These are phyloP conservation scores for Saccharomyces pastorianus DNA, from an alignment of 1,139 yeast species.

Conservation along the genomic window DNA sequence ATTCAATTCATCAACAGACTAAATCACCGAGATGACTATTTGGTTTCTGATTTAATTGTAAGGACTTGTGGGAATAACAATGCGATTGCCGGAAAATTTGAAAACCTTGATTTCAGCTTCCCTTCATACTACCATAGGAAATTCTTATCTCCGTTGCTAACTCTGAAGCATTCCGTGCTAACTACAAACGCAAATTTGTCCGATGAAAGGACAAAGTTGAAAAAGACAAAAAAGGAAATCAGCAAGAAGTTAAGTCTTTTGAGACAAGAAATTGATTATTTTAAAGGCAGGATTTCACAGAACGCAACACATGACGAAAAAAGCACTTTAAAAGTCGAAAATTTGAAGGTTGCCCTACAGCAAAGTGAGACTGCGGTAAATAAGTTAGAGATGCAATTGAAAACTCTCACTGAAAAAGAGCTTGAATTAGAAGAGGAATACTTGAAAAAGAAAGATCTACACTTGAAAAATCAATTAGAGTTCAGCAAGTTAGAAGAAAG, in stretches of 20 bases:
- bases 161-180: slow-evolving; percentile 54
- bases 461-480: slow-evolving; percentile 32
- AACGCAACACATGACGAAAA: slow-evolving; percentile 41
- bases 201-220: slow-evolving; percentile 43
- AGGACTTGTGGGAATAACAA: slow-evolving; percentile 33
- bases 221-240: slow-evolving; percentile 56
- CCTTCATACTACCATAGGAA: slow-evolving; percentile 32
- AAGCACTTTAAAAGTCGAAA: slow-evolving; percentile 38
- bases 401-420: slow-evolving; percentile 31
- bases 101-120: slow-evolving; percentile 25
- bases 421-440: slow-evolving; percentile 36
- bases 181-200: slow-evolving; percentile 52
- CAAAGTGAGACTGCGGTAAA: slow-evolving; percentile 37
- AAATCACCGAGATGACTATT: slow-evolving; percentile 34
- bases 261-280: slow-evolving; percentile 50
- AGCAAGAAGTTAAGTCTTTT: slow-evolving; percentile 46
- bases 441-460: slow-evolving; percentile 35
- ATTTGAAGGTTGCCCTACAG: slow-evolving; percentile 36
- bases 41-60: slow-evolving; percentile 39
- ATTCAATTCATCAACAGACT: slow-evolving; percentile 46
- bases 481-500: slow-evolving; percentile 33
- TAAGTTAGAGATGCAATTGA: slow-evolving; percentile 34
- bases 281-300: slow-evolving; percentile 44
- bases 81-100: slow-evolving; percentile 12
- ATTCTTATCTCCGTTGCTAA: slow-evolving; percentile 43